Base-by-base conservation (phyloP, 2,329 filamentous ascomycete genomes). In the Lasiodiplodia citricola region DNA sequence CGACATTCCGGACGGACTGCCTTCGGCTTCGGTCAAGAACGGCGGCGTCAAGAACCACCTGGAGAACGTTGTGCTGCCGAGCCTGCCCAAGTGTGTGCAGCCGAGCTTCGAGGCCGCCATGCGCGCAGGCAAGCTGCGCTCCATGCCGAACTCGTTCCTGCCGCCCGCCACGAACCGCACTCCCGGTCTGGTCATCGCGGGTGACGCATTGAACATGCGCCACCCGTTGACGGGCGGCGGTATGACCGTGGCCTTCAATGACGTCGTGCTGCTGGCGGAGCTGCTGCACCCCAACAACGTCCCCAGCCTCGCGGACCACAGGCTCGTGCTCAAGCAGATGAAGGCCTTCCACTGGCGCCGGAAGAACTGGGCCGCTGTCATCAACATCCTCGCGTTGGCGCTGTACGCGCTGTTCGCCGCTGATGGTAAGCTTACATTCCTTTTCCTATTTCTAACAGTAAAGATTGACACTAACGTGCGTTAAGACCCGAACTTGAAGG, bases 181-280 rank as follows among this genome's bases (percentile, higher is more conserved):
- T 13, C 87, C 89, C 1, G 93, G 93, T 4, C 82, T 97, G 70
- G 86, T 97, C 60, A 84, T 99, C 44, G 86, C 98, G 10, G 96
- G 96, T 69, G 96, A 99, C 78, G 95, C 96, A 16, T 91, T 97
- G 86, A 99, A 99, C 84, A 99, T 99, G 96, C 92, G 96, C n/a
- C 96, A 99, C 81, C 96, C 96, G 1, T 86, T 99, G 14, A 99
- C 96, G 0, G 96, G 96, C 66, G 96, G 96, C 72, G 96, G 96
- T 74, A 99, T 99, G 96, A 98, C 95, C 0, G 96, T 98, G 1
- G 96, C 93, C 1, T 92, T 99, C 80, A 97, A 95, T 82, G 96
- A 99, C 77, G 94, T 92, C 1, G 87, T 96, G 13, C 81, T 96
- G 1, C 86, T 99, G 31, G 84, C 91, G 0, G 86, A 91, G 10